phyloP scores from a whole-genome alignment of 2,329 filamentous ascomycete species.

The Immersiporthe knoxdaviesiana region DNA sequence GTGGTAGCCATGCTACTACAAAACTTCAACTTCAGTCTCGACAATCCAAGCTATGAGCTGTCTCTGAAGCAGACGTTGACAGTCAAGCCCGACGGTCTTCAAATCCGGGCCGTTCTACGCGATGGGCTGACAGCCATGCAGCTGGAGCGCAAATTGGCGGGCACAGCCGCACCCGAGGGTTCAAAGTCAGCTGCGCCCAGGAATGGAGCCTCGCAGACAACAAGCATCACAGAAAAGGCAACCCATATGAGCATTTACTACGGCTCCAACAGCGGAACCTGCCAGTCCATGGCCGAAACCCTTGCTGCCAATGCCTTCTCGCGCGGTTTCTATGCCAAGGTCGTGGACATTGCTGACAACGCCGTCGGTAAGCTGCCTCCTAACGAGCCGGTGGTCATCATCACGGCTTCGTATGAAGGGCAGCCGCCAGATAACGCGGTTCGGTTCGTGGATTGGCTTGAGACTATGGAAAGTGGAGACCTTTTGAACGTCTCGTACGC shows the following conservation, averaged over 20 bases:
- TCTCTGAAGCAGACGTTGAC: slow-evolving; percentile 43
- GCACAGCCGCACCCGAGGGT: neutral
- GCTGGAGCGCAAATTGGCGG: neutral
- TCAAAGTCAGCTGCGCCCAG: neutral
- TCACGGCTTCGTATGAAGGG: neutral
- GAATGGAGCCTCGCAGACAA: no score
- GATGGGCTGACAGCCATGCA: neutral
- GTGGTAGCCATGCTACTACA: slow-evolving; percentile 47
- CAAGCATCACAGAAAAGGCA: neutral
- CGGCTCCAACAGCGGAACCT: neutral
- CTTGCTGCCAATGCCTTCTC: neutral
- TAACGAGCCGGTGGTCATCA: neutral
- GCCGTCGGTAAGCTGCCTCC: neutral
- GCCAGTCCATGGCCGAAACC: neutral
- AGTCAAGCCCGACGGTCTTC: neutral
- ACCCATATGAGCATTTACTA: neutral
- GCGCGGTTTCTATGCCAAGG: neutral
- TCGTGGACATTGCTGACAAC: neutral
- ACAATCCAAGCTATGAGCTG: slow-evolving; percentile 47
- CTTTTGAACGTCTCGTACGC: neutral
- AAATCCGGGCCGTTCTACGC: neutral
- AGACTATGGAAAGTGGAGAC: neutral
- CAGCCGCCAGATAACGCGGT: neutral
- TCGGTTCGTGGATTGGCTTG: neutral
- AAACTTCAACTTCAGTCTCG: slow-evolving; percentile 47